Base-by-base conservation (phyloP, 768 basidiomycete genomes). In the Pulveroboletus sp. region DNA sequence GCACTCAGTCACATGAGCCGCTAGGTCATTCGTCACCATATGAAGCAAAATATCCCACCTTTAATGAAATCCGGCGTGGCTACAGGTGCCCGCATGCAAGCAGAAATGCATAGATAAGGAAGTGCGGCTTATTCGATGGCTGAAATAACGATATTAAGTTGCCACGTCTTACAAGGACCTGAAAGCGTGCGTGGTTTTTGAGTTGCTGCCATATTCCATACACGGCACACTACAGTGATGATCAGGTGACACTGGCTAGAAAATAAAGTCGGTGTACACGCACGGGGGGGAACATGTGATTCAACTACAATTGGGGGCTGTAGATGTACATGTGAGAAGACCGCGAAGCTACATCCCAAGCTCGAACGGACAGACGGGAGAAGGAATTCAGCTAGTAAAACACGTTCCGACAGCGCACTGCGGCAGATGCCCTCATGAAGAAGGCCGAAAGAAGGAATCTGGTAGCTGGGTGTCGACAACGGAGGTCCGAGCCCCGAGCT, bases 31-130 rank as follows among this genome's bases (percentile, higher is more conserved):
- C 40, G 40, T 58, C 20, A 8, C 51, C 33, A 37, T 43, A 52
- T 44, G 33, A 33, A 47, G 43, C 12, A 42, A 32, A 38, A n/a
- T 3, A 31, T 21, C 32, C 12, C 33, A 39, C 39, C 40, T 35
- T 40, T 17, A n/a, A 38, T 45, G 43, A 45, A 50, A 34, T 31
- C 27, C 12, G 21, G 17, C 43, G 47, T 35, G 9, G 38, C 2
- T 27, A 19, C 40, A 16, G 31, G 37, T 20, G 20, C 20, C 17
- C 14, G 35, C 43, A 41, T 25, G 43, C 17, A 34, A 40, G 24
- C 23, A 40, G 38, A 33, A 48, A 24, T 20, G n/a, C 19, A 45
- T 49, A 20, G 41, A 50, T 52, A 50, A 23, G 51, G 47, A 51
- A 49, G 13, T 34, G 29, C 31, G 14, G 13, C 25, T 19, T 16